Percentiles rank a stretch among this genome's conserved stretches.
phyloP scores from a whole-genome alignment of 345 rosid genomes.

The Anacardium occidentale region DNA sequence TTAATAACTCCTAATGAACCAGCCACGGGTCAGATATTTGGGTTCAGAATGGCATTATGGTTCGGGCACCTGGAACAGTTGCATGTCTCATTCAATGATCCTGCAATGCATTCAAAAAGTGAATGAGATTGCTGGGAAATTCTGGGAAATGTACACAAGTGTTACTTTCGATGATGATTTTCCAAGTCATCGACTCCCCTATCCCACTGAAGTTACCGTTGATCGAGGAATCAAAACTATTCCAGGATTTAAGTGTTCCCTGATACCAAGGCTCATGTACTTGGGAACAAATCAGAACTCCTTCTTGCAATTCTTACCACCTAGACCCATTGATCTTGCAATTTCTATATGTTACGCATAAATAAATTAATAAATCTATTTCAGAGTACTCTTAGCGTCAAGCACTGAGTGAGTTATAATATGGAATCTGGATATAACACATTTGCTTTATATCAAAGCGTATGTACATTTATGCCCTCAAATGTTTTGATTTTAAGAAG shows the following conservation, averaged over 20 bases:
- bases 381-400: too few relatives aligned
- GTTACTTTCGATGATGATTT: slow-evolving; percentile 31
- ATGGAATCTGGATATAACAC: too few relatives aligned
- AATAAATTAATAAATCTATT: too few relatives aligned
- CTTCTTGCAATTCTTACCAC: slow-evolving; percentile 68
- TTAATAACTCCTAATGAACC: slow-evolving; percentile 24
- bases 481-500: too few relatives aligned
- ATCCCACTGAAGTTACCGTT: slow-evolving; percentile 50
- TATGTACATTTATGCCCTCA: too few relatives aligned
- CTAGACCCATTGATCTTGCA: slow-evolving; percentile 21
- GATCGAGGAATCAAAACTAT: slow-evolving; percentile 41
- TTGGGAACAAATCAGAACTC: slow-evolving; percentile 43
- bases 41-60: slow-evolving; percentile 75
- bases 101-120: slow-evolving; percentile 35
- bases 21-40: slow-evolving; percentile 51
- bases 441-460: too few relatives aligned
- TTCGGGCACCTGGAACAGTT: slow-evolving; percentile 44
- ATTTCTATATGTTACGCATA: too few relatives aligned
- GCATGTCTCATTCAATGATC: slow-evolving; percentile 17
- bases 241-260: slow-evolving; percentile 47
- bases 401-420: too few relatives aligned
- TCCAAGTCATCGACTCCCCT: slow-evolving; percentile 50
- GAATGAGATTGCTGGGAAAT: slow-evolving; percentile 35
- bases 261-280: slow-evolving; percentile 62
- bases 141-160: slow-evolving; percentile 48